phyloP scores from a whole-genome alignment of 495 filamentous ascomycete genomes.

The Annulohypoxylon nitens region DNA sequence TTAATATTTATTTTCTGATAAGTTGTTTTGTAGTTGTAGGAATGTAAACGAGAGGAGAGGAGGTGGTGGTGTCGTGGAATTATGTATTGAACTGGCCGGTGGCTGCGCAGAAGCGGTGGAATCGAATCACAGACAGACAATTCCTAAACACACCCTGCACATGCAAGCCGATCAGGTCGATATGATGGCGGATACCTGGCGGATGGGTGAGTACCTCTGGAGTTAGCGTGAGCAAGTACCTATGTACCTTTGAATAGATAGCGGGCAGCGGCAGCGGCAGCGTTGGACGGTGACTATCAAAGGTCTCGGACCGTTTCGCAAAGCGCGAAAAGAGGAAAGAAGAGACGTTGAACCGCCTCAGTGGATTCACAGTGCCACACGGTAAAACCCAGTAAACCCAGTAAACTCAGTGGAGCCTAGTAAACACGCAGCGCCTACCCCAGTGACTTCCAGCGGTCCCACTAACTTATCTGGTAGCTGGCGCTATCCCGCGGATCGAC shows the following conservation, averaged over 20 bases:
- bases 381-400: slow-evolving; percentile 22
- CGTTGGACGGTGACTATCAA: slow-evolving; percentile 10
- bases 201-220: background rate
- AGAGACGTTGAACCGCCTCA: slow-evolving; percentile 31
- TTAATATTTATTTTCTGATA: background rate
- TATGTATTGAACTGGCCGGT: slow-evolving; percentile 39
- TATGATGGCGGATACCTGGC: slow-evolving; percentile 5
- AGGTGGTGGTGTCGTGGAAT: slow-evolving; percentile 33
- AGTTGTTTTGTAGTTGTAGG: slow-evolving; percentile 24
- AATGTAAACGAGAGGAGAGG: slow-evolving; percentile 18
- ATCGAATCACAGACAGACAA: slow-evolving; percentile 6
- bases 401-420: background rate
- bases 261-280: background rate
- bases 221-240: too few species aligned
- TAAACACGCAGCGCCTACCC: background rate
- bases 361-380: slow-evolving; percentile 38
- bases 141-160: slow-evolving; percentile 8
- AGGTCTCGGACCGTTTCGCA: slow-evolving; percentile 36
- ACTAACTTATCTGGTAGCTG: slow-evolving; percentile 3
- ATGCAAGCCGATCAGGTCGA: slow-evolving; percentile 7
- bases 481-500: slow-evolving; percentile 23
- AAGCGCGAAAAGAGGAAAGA: background rate
- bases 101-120: slow-evolving; percentile 43
- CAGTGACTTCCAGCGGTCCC: slow-evolving; percentile 4
- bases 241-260: background rate